phyloP scores from a whole-genome alignment of 306 rosid species.

The Lupinus albus region DNA sequence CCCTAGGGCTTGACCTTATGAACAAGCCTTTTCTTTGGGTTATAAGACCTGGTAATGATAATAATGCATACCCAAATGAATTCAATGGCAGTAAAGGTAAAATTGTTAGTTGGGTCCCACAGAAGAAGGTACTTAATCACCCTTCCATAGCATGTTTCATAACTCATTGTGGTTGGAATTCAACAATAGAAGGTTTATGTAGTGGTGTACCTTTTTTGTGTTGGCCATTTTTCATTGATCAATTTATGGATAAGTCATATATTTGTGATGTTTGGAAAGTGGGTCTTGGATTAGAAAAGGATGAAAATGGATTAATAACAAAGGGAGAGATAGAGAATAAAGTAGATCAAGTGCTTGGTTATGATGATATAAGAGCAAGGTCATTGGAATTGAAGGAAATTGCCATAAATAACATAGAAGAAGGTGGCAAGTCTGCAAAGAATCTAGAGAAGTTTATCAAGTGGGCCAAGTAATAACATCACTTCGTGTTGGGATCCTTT shows the following conservation, averaged over 20 bases:
- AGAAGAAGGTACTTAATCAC: conserved; percentile 32
- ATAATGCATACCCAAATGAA: conserved; percentile 8
- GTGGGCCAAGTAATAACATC: conserved; percentile 22
- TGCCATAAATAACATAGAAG: not conserved
- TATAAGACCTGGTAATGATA: not conserved
- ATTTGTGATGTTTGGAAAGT: conserved; percentile 42
- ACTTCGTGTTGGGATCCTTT: no score
- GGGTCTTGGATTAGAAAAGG: conserved; percentile 23
- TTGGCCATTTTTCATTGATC: conserved; percentile 43
- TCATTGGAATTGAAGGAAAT: conserved; percentile 19
- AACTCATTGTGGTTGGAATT: conserved; percentile 49
- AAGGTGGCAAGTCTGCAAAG: conserved; percentile 36
- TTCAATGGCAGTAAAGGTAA: conserved; percentile 13
- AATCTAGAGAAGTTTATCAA: conserved; percentile 28
- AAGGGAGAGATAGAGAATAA: conserved; percentile 34
- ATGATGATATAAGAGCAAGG: conserved; percentile 26
- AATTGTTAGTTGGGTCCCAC: conserved; percentile 38
- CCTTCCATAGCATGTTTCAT: conserved; percentile 44
- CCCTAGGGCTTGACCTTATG: conserved; percentile 26
- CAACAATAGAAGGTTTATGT: conserved; percentile 37
- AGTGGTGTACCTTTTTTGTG: conserved; percentile 45
- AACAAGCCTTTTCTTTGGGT: conserved; percentile 41
- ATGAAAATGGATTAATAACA: conserved; percentile 1
- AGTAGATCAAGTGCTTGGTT: conserved; percentile 32
- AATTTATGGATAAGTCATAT: conserved; percentile 24